Base-by-base conservation (phyloP, 2,329 filamentous ascomycete species). In the Cladosporium sp. region DNA sequence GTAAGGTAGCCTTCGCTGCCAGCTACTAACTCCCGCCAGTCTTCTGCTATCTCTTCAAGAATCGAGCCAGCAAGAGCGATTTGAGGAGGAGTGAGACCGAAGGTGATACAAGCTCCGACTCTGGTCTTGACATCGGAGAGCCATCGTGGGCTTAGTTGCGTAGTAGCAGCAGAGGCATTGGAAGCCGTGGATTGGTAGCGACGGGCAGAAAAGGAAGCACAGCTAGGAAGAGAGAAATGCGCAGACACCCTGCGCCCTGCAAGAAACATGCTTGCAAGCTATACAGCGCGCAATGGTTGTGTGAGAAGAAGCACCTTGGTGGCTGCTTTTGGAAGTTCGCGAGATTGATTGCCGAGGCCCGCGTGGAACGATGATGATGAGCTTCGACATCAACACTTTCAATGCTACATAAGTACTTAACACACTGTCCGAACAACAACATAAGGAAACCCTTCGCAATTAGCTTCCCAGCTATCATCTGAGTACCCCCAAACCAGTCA, bases 1-100 rank as follows among this genome's bases (percentile, higher is more conserved):
- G 86, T 89, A 63, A 94, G 73, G 71, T 86, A 95, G 0, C 90
- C 90, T 67, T 93, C 88, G 59, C 85, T 85, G 0, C 89, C 89
- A 0, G 87, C 88, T 30, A 89, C 75, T 59, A 94, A 75, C 64
- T 84, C 83, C 43, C 88, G 78, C 90, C 90, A 94, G 63, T 90
- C 84, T 8, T 69, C 73, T 1, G 84, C 80, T 20, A 92, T 70
- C 39, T 82, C 78, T 47, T 79, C 75, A 22, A 90, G 69, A n/a
- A 92, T 80, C 1, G 68, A 68, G 0, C 81, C 83, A 0, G 86
- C 87, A 51, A 83, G 79, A 6, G 74, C 65, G 3, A 84, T 75
- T 69, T 92, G 88, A 30, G 72, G 67, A 1, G 75, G 72, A n/a
- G 76, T 76, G 65, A 90, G 79, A 2, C 90, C 90, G 69, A 91